Evolutionary conservation across 2,329 filamentous ascomycete genomes (phyloP), one percentile per base, ranked within the genome.

Genomic region (Sarocladium kiliense): DNA sequence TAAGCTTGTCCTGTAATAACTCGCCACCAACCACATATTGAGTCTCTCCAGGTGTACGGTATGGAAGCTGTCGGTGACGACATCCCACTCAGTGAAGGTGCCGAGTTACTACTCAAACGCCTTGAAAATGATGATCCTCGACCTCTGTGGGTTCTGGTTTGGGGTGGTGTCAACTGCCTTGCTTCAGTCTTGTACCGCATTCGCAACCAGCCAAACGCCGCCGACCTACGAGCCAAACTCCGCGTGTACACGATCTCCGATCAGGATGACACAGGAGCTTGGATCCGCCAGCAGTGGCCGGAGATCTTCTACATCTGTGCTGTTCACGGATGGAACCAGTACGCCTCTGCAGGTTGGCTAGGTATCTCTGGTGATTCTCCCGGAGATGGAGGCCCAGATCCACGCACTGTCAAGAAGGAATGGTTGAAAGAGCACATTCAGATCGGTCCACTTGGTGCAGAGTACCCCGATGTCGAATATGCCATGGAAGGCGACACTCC

Each of bases 241-340:
- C 70, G 78, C 12, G 71, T 81, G 3, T 82, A 82, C 63, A 68
- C 79, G 27, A 82, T 84, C 54, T 82, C 78, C 3, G 81, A 84
- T 58, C 81, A 84, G 59, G 81, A 84, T 57, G 76, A 85, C 58
- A 76, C 77, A 0, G 80, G 79, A 0, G 65, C 73, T 0, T 84
- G 80, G 80, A 77, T 85, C 32, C 75, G 81, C 16, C 65, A 69
- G 42, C 73, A 71, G 2, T 84, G 76, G 57, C 79, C 81, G 0
- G 74, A 79, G 21, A 63, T 84, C 4, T 77, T 80, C 59, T 84
- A 81, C 63, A 81, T 85, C 53, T 70, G 68, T 14, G 80, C 77
- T 0, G 63, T 82, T 1, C 81, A 84, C 61, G 79, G 74, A 6
- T 84, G 76, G 74, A 79, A 78, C 59, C 69, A 78, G 51, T 85